Base-by-base conservation (phyloP, 106 monocot species). In the Xerophyta viscosa region DNA sequence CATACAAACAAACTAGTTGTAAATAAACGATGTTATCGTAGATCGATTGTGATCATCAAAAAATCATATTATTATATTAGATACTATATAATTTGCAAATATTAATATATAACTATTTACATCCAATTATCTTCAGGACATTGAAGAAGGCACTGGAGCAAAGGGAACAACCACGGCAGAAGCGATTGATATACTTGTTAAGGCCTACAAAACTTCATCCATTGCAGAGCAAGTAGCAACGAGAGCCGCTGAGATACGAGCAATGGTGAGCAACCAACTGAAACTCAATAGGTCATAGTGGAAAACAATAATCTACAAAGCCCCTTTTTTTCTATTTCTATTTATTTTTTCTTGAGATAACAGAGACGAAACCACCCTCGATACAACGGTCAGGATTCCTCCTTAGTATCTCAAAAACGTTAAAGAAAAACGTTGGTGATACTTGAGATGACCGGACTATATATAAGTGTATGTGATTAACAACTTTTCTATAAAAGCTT, bases 171-270 rank as follows among this genome's bases (percentile, higher is more conserved):
- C 43, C 24, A 60, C 65, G 6, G 17, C 52, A 3, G 37, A 65
- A 60, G 59, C 53, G 8, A 66, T 66, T 60, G 47, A 72, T 1
- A 53, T 54, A 17, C 54, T 72, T 8, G 31, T 23, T 13, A 45
- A 30, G 2, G 51, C 72, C 5, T 65, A 60, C 46, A 53, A 42
- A 26, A 28, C 29, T 9, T 72, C 72, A 0, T 29, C 20, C 19
- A 47, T 25, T 48, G 36, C 5, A 15, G 31, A 52, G 37, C 24
- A 60, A 33, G 37, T 60, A 25, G 0, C 13, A 15, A 24, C 20
- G 6, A 51, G 24, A 46, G 29, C 60, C 1, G 65, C 58, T 21
- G 25, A 65, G 0, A 72, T 72, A 14, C 4, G 14, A 21, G 51
- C 21, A 19, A 36, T 27, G 52, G 71, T 72, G n/a, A n/a, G n/a